phyloP scores from a whole-genome alignment of 192 early-diverging fungal species.

The Gaertneriomyces semiglobifer region DNA sequence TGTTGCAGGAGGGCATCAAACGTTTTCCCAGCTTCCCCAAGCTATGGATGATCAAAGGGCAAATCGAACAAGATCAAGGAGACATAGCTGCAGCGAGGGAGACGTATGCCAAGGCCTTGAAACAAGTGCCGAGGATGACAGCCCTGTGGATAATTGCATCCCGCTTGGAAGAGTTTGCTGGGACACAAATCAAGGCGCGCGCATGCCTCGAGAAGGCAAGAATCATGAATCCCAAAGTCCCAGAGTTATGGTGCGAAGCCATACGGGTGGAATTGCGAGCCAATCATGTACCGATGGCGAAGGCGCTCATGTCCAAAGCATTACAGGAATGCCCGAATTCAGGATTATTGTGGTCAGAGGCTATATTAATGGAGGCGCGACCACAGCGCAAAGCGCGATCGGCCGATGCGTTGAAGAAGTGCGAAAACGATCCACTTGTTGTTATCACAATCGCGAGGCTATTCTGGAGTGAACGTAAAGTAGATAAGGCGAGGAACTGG shows the following conservation, averaged over 20 bases:
- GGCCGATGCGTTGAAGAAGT: slow-evolving; percentile 87
- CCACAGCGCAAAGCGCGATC: slow-evolving; percentile 82
- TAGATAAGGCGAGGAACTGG: slow-evolving; percentile 93
- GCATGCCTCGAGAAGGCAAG: slow-evolving; percentile 82
- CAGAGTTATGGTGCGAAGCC: slow-evolving; percentile 83
- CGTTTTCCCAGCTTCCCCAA: slow-evolving; percentile 79
- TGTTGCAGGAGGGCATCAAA: slow-evolving; percentile 63
- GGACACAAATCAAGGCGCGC: slow-evolving; percentile 67
- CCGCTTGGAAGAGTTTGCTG: slow-evolving; percentile 71
- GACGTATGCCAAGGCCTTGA: slow-evolving; percentile 68
- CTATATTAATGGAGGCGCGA: slow-evolving; percentile 79
- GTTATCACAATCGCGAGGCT: slow-evolving; percentile 79
- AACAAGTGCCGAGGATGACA: slow-evolving; percentile 69
- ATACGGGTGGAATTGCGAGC: slow-evolving; percentile 74
- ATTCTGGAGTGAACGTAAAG: slow-evolving; percentile 90
- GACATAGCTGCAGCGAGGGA: slow-evolving; percentile 64
- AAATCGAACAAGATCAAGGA: slow-evolving; percentile 66
- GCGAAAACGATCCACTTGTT: slow-evolving; percentile 80
- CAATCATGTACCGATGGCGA: slow-evolving; percentile 65
- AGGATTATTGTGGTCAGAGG: slow-evolving; percentile 83
- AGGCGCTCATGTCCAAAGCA: slow-evolving; percentile 77
- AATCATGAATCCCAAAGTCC: slow-evolving; percentile 73
- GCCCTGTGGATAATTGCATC: slow-evolving; percentile 80
- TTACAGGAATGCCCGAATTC: slow-evolving; percentile 89
- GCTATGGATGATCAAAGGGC: slow-evolving; percentile 92